Conservation (phyloP, 1,139 yeast genomes). For the Arxiozyma telluris region DNA sequence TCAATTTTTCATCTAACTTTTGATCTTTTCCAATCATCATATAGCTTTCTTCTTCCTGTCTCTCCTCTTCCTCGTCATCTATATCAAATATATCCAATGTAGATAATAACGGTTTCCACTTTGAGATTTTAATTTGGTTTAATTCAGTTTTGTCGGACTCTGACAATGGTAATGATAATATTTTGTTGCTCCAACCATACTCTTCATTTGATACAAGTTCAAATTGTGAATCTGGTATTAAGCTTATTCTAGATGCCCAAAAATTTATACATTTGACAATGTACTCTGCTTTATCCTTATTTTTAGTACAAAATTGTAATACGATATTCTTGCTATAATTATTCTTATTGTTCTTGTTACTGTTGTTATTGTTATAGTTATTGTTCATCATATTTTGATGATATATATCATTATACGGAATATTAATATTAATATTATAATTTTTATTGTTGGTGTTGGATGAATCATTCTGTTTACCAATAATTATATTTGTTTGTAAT, state of each 20-base stretch:
- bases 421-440: constrained; percentile 29
- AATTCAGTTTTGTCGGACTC: background rate
- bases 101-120: constrained; percentile 36
- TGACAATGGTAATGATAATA: constrained; percentile 9
- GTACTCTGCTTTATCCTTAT: constrained; percentile 58
- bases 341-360: background rate
- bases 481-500: constrained; percentile 23
- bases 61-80: constrained; percentile 9
- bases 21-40: constrained; percentile 1
- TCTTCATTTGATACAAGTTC: constrained; percentile 65
- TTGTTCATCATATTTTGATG: constrained; percentile 19
- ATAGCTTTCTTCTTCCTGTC: too few relatives aligned
- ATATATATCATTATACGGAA: constrained; percentile 29
- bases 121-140: constrained; percentile 6
- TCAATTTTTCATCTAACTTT: constrained; percentile 8
- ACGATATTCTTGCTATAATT: background rate
- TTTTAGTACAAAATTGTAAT: constrained; percentile 41
- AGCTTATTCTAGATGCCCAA: constrained; percentile 82
- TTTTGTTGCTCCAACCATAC: constrained; percentile 61
- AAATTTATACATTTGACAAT: constrained; percentile 74
- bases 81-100: constrained; percentile 28
- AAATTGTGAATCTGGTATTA: constrained; percentile 49
- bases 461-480: constrained; percentile 7
- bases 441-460: constrained; percentile 10
- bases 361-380: too few relatives aligned